phyloP scores from a whole-genome alignment of 2,329 filamentous ascomycete species.

The Orbilia ellipsospora region DNA sequence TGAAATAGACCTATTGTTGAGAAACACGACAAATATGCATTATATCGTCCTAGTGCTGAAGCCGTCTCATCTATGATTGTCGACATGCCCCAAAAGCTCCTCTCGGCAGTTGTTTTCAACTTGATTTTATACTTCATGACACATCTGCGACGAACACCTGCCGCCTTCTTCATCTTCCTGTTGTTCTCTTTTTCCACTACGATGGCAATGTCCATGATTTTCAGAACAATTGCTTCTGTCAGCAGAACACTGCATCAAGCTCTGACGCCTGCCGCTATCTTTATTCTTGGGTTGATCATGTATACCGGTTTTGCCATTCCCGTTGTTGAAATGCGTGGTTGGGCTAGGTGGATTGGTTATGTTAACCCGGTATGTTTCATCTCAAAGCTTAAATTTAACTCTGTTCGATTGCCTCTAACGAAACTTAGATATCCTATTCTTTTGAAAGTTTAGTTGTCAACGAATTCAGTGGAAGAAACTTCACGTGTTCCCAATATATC shows the following conservation, averaged over 20 bases:
- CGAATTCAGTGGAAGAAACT: conserved; percentile 77
- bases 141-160: conserved; percentile 77
- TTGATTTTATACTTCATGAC: conserved; percentile 87
- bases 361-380: conserved; percentile 72
- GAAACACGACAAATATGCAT: conserved; percentile 85
- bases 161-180: conserved; percentile 86
- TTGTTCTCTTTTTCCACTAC: conserved; percentile 79
- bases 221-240: conserved; percentile 79
- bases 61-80: conserved; percentile 86
- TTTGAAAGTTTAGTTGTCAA: conserved; percentile 86
- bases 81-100: conserved; percentile 84
- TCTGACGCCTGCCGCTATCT: conserved; percentile 70
- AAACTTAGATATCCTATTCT: conserved; percentile 67
- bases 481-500: conserved; percentile 68
- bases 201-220: conserved; percentile 85
- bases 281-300: conserved; percentile 75
- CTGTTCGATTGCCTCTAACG: background rate
- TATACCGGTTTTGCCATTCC: conserved; percentile 71
- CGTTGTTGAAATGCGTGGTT: conserved; percentile 77
- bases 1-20: conserved; percentile 77
- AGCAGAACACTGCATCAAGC: conserved; percentile 75
- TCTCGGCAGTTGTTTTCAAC: conserved; percentile 81
- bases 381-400: background rate
- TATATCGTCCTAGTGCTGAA: conserved; percentile 90
- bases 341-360: conserved; percentile 86